These are phyloP conservation scores for Talaromyces liani DNA, from an alignment of 495 filamentous ascomycete genomes.

Conservation along the genomic window DNA sequence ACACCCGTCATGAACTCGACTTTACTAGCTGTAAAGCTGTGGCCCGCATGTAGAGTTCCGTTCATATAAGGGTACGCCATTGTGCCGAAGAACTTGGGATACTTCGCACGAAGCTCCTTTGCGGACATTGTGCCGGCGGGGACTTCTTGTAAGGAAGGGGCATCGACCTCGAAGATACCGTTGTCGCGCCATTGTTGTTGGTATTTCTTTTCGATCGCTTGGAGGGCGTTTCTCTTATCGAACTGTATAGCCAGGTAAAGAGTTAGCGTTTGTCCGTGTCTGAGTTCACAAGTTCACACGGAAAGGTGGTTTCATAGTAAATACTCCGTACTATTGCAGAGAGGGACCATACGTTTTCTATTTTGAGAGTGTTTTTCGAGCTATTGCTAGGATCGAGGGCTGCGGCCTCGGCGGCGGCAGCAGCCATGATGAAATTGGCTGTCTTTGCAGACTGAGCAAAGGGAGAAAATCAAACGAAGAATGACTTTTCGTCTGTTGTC, in stretches of 20 bases:
- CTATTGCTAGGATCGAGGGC: slow-evolving; percentile 53
- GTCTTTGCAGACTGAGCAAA: neutral
- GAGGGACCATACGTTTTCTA: slow-evolving; percentile 53
- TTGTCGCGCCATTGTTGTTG: slow-evolving; percentile 77
- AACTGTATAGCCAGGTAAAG: slow-evolving; percentile 42
- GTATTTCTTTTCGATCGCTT: slow-evolving; percentile 71
- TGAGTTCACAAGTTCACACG: neutral
- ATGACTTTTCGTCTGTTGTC: neutral
- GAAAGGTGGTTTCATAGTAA: slow-evolving; percentile 9
- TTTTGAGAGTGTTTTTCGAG: slow-evolving; percentile 62
- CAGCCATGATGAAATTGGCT: slow-evolving; percentile 32
- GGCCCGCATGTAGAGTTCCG: slow-evolving; percentile 85
- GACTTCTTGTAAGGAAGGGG: slow-evolving; percentile 67
- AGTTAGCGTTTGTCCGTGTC: no score
- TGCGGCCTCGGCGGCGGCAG: slow-evolving; percentile 46
- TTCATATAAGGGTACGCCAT: slow-evolving; percentile 98
- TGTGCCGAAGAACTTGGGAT: slow-evolving; percentile 88
- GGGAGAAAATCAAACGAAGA: neutral
- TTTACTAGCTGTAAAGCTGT: slow-evolving; percentile 83
- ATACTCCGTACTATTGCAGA: no score
- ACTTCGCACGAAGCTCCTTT: slow-evolving; percentile 65
- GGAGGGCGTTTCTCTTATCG: slow-evolving; percentile 75
- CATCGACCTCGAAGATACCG: slow-evolving; percentile 74
- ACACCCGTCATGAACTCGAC: slow-evolving; percentile 84
- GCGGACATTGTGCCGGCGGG: slow-evolving; percentile 62